Percentiles rank a stretch among this genome's conserved stretches.
phyloP scores from a whole-genome alignment of 1,139 yeast species.

The Nadsonia commutata region DNA sequence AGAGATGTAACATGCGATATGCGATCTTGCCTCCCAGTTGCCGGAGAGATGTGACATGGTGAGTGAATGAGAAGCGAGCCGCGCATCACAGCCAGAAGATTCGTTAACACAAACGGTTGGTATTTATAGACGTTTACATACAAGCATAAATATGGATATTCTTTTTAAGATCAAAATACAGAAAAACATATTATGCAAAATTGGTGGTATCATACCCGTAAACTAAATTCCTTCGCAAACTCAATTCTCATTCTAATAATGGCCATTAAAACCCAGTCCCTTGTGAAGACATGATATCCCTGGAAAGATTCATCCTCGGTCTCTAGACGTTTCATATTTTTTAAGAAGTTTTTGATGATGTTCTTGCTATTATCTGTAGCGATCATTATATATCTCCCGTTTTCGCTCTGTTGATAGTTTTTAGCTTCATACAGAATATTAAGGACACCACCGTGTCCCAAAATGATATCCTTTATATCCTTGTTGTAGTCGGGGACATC shows the following conservation, averaged over 20 bases:
- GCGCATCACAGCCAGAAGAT: too few relatives aligned
- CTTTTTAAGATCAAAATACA: too few relatives aligned
- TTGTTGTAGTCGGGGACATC: background rate
- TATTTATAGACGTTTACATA: too few relatives aligned
- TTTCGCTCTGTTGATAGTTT: background rate
- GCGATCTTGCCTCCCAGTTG: too few relatives aligned
- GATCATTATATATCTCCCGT: background rate
- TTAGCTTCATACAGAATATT: background rate
- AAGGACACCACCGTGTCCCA: background rate
- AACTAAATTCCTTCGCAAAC: background rate
- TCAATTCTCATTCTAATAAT: background rate
- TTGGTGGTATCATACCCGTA: background rate
- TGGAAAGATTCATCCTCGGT: background rate
- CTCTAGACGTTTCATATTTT: background rate
- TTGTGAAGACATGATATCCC: background rate
- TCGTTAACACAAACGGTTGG: too few relatives aligned
- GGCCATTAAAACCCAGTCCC: background rate
- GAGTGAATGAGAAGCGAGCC: too few relatives aligned
- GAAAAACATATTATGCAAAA: too few relatives aligned
- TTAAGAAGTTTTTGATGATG: background rate
- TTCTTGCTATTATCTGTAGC: background rate
- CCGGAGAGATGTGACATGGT: too few relatives aligned
- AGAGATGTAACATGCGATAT: too few relatives aligned
- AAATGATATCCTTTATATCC: background rate
- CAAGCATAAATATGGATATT: too few relatives aligned